Conservation (phyloP, 2,329 filamentous ascomycete genomes). For the Cladophialophora immunda region DNA sequence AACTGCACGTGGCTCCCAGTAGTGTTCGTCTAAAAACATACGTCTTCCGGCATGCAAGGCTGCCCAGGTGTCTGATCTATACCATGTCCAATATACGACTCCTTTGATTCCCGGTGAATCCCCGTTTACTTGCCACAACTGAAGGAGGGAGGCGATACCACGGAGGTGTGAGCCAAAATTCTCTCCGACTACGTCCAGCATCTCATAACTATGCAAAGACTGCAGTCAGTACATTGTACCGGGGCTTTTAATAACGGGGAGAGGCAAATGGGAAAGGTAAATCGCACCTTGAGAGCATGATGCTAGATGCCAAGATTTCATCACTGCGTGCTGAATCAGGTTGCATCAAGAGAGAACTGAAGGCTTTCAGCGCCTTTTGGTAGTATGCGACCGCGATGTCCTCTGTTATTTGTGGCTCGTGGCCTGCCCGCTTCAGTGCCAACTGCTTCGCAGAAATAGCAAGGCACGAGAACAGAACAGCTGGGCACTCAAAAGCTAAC, state of each 20-base stretch:
- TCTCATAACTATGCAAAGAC: conserved; percentile 14
- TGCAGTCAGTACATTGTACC: not conserved
- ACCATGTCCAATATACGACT: conserved; percentile 17
- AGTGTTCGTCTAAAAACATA: conserved; percentile 23
- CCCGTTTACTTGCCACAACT: conserved; percentile 17
- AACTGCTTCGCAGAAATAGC: conserved; percentile 10
- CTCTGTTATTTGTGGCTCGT: not conserved
- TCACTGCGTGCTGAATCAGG: conserved; percentile 14
- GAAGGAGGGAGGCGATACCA: conserved; percentile 11
- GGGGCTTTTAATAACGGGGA: too few relatives aligned
- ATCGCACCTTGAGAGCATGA: conserved; percentile 21
- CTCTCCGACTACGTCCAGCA: conserved; percentile 13
- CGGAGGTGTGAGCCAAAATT: conserved; percentile 15
- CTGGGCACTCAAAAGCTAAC: conserved; percentile 12
- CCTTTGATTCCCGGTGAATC: conserved; percentile 13
- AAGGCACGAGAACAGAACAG: conserved; percentile 14
- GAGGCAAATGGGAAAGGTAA: not conserved
- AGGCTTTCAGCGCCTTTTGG: conserved; percentile 11
- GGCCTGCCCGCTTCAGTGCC: not conserved
- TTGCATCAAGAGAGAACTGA: conserved; percentile 13
- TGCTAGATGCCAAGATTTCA: conserved; percentile 21
- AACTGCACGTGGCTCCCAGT: conserved; percentile 18
- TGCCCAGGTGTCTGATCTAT: conserved; percentile 17
- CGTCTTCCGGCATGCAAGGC: conserved; percentile 16
- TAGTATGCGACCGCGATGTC: conserved; percentile 2